Base-by-base conservation (phyloP, 257 asterid genomes). In the Solanum clarkiae region DNA sequence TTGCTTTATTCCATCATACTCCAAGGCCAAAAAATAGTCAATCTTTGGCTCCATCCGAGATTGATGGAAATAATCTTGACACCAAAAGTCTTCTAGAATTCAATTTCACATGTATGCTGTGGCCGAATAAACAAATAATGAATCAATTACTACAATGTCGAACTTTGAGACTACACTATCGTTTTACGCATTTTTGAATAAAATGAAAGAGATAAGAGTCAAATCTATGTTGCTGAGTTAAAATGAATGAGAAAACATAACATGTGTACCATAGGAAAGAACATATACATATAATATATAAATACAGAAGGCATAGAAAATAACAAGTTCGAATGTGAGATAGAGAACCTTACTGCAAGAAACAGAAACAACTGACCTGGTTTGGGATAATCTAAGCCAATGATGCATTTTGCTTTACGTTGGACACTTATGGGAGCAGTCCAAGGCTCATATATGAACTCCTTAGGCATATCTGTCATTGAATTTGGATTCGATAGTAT, bases 381-480 rank as follows among this genome's bases (percentile, higher is more conserved):
- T 86, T 93, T 93, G 82, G 99, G 99, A 89, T 96, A 96, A 91
- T 96, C 98, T 88, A 93, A 87, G 77, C 98, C 99, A 26, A 94
- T 85, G 63, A 96, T 90, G 91, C 99, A 95, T 86, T 90, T 92
- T 68, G 97, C 98, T 89, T 94, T 95, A 11, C 86, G 91, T 87
- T 96, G 98, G 80, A 95, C 75, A 91, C 94, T 91, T 68, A 86
- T 63, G 70, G 99, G 99, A 89, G 99, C 98, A 63, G 92, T 89
- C 99, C 98, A 96, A 68, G 98, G 99, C 91, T 94, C 98, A 71
- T 95, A 96, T 49, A 96, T 96, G 90, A 93, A 96, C 89, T 95
- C 97, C 94, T 94, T 91, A 2, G 99, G 99, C 98, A 96, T 95
- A 89, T 93, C 99, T 96, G 94, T 75, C 55, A 49, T 59, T 60